Conservation (phyloP, 2,329 filamentous ascomycete genomes). For the Trichoderma brevicompactum region DNA sequence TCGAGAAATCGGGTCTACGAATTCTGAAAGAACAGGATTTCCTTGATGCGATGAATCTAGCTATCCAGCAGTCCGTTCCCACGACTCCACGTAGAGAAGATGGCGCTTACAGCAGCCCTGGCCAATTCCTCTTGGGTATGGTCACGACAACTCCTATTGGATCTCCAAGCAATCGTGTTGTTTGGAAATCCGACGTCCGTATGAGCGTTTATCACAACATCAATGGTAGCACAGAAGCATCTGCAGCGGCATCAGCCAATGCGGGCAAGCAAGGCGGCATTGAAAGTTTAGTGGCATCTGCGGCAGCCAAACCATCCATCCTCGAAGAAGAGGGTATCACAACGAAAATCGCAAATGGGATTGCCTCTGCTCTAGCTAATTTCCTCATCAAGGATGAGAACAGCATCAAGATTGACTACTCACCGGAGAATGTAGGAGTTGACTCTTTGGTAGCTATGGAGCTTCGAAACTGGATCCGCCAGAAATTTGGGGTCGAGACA, state of each 20-base stretch:
- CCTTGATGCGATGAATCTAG: slow-evolving; percentile 28
- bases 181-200: slow-evolving; percentile 32
- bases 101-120: background rate
- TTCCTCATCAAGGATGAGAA: slow-evolving; percentile 32
- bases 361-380: slow-evolving; percentile 7
- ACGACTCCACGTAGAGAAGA: background rate
- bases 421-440: slow-evolving; percentile 29
- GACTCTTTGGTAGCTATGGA: slow-evolving; percentile 37
- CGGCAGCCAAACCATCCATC: slow-evolving; percentile 1
- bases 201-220: slow-evolving; percentile 30
- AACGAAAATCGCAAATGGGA: background rate
- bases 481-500: slow-evolving; percentile 32
- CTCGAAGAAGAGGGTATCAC: background rate
- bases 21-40: slow-evolving; percentile 34
- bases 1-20: slow-evolving; percentile 28
- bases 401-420: slow-evolving; percentile 25
- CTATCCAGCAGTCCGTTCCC: slow-evolving; percentile 13
- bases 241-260: no score
- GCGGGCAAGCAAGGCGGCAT: background rate
- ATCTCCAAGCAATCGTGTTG: slow-evolving; percentile 23
- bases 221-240: no score
- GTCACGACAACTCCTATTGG: slow-evolving; percentile 28
- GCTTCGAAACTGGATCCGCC: slow-evolving; percentile 34
- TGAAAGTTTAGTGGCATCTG: background rate
- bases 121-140: slow-evolving; percentile 23